phyloP scores from a whole-genome alignment of 164 flowering plant genomes.

The Kingdonia uniflora region DNA sequence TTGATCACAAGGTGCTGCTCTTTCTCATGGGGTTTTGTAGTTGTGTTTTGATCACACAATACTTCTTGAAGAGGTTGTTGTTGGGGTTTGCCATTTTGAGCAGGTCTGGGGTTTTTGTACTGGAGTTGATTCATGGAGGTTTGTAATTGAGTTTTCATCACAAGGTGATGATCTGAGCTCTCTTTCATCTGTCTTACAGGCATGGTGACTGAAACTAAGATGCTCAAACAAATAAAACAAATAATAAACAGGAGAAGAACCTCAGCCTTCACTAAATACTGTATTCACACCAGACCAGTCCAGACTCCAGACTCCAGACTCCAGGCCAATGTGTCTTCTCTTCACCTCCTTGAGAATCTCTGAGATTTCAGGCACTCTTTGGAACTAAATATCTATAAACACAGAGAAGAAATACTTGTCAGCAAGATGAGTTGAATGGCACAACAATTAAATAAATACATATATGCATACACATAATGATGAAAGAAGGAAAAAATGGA shows the following conservation, averaged over 20 bases:
- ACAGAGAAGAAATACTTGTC: conserved; percentile 24
- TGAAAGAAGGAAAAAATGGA: conserved; percentile 16
- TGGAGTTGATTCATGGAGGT: conserved; percentile 31
- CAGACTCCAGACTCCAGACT: conserved; percentile 7
- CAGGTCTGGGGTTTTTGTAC: conserved; percentile 38
- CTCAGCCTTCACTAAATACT: conserved; percentile 7
- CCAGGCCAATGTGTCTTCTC: conserved; percentile 9
- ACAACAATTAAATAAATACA: conserved; percentile 17
- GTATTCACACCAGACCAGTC: no score
- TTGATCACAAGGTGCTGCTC: conserved; percentile 32
- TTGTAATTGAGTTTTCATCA: conserved; percentile 52
- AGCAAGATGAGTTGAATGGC: conserved; percentile 22
- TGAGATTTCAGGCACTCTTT: background rate
- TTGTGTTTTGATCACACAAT: no score
- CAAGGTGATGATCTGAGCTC: conserved; percentile 68
- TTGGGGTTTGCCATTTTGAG: conserved; percentile 43
- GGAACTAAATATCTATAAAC: conserved; percentile 8
- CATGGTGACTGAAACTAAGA: conserved; percentile 29
- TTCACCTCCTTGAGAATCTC: conserved; percentile 10
- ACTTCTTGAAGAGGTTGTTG: conserved; percentile 45
- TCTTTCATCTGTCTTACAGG: conserved; percentile 83
- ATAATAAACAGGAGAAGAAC: conserved; percentile 1
- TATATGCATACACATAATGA: conserved; percentile 12
- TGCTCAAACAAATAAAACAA: background rate
- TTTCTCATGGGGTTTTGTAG: no score